Percentiles rank a stretch among this genome's conserved stretches.
These are phyloP conservation scores for Umbelopsis sp. DNA, from an alignment of 371 early-diverging fungal species.

Conservation along the genomic window DNA sequence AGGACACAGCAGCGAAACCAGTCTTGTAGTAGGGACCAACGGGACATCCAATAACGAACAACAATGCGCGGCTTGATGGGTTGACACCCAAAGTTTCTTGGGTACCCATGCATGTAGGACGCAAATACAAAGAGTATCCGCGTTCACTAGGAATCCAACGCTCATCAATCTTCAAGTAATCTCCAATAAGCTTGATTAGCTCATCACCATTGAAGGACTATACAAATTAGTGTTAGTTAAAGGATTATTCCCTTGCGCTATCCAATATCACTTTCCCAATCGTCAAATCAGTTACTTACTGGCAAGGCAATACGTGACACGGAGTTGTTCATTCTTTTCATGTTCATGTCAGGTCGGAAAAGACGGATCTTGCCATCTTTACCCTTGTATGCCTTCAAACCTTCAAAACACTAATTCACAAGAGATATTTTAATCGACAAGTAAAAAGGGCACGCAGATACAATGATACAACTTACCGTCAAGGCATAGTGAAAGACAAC, in stretches of 20 bases:
- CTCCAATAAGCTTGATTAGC: constrained; percentile 82
- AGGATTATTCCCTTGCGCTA: no score
- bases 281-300: constrained; percentile 36
- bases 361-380: constrained; percentile 79
- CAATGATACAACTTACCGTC: constrained; percentile 45
- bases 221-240: constrained; percentile 9
- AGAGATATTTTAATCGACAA: background rate
- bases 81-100: constrained; percentile 79
- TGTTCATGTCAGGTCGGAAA: constrained; percentile 92
- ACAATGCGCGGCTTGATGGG: constrained; percentile 73
- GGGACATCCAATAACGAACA: constrained; percentile 94
- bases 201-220: constrained; percentile 82
- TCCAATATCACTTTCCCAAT: background rate
- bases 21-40: constrained; percentile 97
- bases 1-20: constrained; percentile 87
- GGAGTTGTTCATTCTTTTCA: constrained; percentile 79
- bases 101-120: constrained; percentile 96
- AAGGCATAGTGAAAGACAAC: constrained; percentile 94
- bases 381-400: constrained; percentile 92
- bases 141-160: constrained; percentile 89
- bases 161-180: constrained; percentile 81
- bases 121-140: constrained; percentile 94
- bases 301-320: constrained; percentile 84
- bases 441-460: background rate
- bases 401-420: constrained; percentile 80